phyloP scores from a whole-genome alignment of 345 rosid species.

The Acer negundo region DNA sequence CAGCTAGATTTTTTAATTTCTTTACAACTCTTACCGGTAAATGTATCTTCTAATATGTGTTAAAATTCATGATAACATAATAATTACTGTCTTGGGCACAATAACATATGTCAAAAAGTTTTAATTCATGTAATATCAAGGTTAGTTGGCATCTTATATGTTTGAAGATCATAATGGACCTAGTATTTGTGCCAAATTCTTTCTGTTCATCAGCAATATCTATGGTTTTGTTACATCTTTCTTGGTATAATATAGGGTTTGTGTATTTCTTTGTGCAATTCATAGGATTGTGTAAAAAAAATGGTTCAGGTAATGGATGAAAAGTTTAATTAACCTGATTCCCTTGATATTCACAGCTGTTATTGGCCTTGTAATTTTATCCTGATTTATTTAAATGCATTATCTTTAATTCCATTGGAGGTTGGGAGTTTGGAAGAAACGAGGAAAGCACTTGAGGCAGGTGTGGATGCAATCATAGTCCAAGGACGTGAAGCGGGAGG shows the following conservation, averaged over 20 bases:
- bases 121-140: neutral
- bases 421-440: slow-evolving; percentile 76
- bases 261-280: neutral
- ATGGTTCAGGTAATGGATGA: neutral
- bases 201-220: neutral
- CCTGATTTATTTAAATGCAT: slow-evolving; percentile 6
- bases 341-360: neutral
- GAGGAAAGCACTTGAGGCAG: slow-evolving; percentile 51
- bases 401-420: slow-evolving; percentile 31
- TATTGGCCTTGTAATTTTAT: neutral
- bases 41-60: too few relatives aligned
- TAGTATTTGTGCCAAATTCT: neutral
- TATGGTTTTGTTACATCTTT: neutral
- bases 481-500: slow-evolving; percentile 96
- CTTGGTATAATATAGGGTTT: neutral
- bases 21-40: too few relatives aligned
- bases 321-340: neutral
- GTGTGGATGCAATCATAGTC: slow-evolving; percentile 83
- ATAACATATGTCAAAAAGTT: neutral
- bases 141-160: neutral
- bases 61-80: too few relatives aligned
- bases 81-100: too few relatives aligned
- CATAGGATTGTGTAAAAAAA: neutral
- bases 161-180: neutral
- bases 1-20: too few relatives aligned